Evolutionary conservation across 768 basidiomycete genomes (phyloP), one percentile per base, ranked within the genome.

Genomic region (Leccinum incarnatum): DNA sequence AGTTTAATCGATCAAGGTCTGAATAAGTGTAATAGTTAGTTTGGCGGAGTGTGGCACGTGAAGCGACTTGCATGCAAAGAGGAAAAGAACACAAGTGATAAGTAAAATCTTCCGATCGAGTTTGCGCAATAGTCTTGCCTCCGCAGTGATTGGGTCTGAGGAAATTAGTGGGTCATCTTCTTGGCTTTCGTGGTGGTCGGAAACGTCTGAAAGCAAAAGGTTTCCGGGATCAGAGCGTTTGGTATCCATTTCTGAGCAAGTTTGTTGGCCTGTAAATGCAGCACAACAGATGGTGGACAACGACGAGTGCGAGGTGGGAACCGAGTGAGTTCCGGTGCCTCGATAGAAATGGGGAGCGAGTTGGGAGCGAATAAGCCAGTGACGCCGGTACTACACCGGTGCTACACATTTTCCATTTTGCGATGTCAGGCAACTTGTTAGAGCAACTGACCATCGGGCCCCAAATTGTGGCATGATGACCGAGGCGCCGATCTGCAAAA

Each of bases 1-100:
- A 67, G 67, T 91, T 91, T 0, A 86, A 85, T 54, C 91, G 82
- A 70, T 92, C 91, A 52, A 93, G 77, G 68, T 85, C 72, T 75
- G 53, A 27, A 55, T 19, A 32, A 10, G 50, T 36, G 19, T 40
- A n/a, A 30, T 12, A 10, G 53, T 57, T 48, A 57, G 42, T 30
- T 25, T 7, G 14, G 51, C 4, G 6, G 10, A n/a, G 15, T 36
- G 19, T 3, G 23, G 45, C 15, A 53, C 17, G 36, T 36, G 32
- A 50, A 52, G 12, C 37, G 47, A 81, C 86, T 70, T 57, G 88
- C 89, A 91, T 29, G 88, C 87, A 70, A 87, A 90, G 25, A 91
- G 77, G 63, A 90, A 91, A 42, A 91, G 78, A 21, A 88, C 64
- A 65, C 87, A 89, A 2, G 84, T 77, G 47, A 90, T 83, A 42